Conservation (phyloP, 805 yeast species). For the Candida dajiaensis region DNA sequence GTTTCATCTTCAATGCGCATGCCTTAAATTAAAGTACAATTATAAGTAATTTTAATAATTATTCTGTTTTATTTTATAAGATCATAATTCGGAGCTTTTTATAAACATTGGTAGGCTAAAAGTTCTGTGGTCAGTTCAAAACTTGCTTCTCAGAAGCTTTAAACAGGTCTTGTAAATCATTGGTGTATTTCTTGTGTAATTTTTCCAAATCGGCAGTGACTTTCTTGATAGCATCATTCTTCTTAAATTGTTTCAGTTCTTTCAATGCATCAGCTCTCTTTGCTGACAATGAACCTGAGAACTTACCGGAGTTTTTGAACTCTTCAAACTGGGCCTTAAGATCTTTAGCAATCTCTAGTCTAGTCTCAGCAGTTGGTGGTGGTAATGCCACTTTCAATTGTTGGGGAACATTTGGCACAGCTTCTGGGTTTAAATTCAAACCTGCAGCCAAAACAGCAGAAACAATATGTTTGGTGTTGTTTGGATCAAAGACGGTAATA, state of each 20-base stretch:
- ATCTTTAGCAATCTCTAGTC: slow-evolving; percentile 45
- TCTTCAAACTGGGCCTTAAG: slow-evolving; percentile 64
- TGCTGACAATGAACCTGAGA: slow-evolving; percentile 44
- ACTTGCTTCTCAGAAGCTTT: slow-evolving; percentile 49
- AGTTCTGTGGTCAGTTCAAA: slow-evolving; percentile 21
- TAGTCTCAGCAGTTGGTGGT: slow-evolving; percentile 64
- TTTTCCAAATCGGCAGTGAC: slow-evolving; percentile 59
- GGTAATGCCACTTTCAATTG: slow-evolving; percentile 70
- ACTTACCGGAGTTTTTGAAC: slow-evolving; percentile 43
- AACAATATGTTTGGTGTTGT: slow-evolving; percentile 58
- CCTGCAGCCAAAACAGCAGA: slow-evolving; percentile 65
- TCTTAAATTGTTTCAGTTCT: slow-evolving; percentile 43
- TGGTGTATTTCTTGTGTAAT: slow-evolving; percentile 57
- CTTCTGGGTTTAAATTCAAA: slow-evolving; percentile 75
- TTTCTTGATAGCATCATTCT: slow-evolving; percentile 51
- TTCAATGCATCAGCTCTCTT: slow-evolving; percentile 56
- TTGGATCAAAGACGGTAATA: slow-evolving; percentile 87
- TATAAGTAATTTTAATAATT: background rate
- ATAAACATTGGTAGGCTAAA: too few relatives aligned
- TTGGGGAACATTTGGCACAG: slow-evolving; percentile 67
- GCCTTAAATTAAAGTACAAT: background rate
- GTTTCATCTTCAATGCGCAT: background rate
- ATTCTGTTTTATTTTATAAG: background rate
- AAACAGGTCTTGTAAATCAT: slow-evolving; percentile 48
- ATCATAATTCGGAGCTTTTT: background rate